phyloP scores from a whole-genome alignment of 2,329 filamentous ascomycete genomes.

The Hirsutella minnesotensis region DNA sequence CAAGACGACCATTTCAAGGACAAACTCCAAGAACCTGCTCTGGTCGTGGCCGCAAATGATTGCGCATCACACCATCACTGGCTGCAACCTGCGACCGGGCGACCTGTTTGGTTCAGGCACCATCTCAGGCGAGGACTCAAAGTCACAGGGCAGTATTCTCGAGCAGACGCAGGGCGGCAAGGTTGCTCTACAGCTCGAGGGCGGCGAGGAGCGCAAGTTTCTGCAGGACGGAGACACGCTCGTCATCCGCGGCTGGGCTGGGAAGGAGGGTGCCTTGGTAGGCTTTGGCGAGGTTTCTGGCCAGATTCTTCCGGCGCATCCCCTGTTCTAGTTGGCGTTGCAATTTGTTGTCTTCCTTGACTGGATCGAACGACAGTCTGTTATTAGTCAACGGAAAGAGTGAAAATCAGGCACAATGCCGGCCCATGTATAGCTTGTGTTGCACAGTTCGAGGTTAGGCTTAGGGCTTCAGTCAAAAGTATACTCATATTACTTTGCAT shows the following conservation, averaged over 20 bases:
- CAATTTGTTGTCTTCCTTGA: too few relatives aligned
- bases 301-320: slow-evolving; percentile 32
- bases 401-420: too few relatives aligned
- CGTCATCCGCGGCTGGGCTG: slow-evolving; percentile 53
- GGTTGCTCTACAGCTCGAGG: slow-evolving; percentile 44
- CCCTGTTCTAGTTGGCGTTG: slow-evolving; percentile 13
- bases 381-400: too few relatives aligned
- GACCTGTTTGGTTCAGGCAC: slow-evolving; percentile 72
- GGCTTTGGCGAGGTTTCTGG: slow-evolving; percentile 68
- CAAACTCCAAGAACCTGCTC: slow-evolving; percentile 38
- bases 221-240: slow-evolving; percentile 64
- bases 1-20: slow-evolving; percentile 20
- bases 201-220: slow-evolving; percentile 58
- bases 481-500: too few relatives aligned
- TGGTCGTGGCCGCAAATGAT: slow-evolving; percentile 82
- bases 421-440: too few relatives aligned
- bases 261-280: slow-evolving; percentile 53
- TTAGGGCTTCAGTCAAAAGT: too few relatives aligned
- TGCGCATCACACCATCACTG: slow-evolving; percentile 66
- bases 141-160: slow-evolving; percentile 57
- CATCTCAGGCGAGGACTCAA: slow-evolving; percentile 52
- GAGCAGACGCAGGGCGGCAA: slow-evolving; percentile 65
- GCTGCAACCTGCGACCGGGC: slow-evolving; percentile 62
- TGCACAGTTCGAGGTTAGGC: too few relatives aligned
- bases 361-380: too few relatives aligned